Evolutionary conservation across 768 basidiomycete genomes (phyloP), one percentile per base, ranked within the genome.

Genomic region (Phlebiopsis gigantea): DNA sequence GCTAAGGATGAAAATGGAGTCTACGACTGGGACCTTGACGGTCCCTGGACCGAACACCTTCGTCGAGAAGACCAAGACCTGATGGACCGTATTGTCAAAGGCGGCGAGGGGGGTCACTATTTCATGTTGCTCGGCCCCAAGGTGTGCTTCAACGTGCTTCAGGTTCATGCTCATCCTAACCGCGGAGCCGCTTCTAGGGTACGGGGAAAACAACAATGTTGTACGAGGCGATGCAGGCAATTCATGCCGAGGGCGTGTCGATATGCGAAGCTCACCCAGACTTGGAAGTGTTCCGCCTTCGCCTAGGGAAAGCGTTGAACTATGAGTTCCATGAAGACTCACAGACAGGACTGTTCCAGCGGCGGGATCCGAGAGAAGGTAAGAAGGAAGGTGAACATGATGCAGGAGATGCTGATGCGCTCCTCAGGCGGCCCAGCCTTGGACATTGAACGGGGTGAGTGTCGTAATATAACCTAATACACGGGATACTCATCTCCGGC

Each of bases 291-390:
- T 92, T 95, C 73, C 79, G 87, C 55, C 77, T 93, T 41, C 34
- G 91, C 42, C 77, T 96, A 24, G 93, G 93, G 46, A 92, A 92
- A 69, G 85, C 89, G 10, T 72, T 93, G 42, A 90, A 93, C 63
- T 93, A 85, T 64, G 93, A 96, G 67, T 93, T 79, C 73, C 85
- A 88, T 59, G 89, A 90, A 71, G 88, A 90, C 66, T 86, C 84
- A 24, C 88, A 90, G 68, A 84, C 82, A 2, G 85, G 84, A 7
- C 70, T 95, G 21, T 93, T 93, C 72, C 88, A 90, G 65, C 72
- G 91, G 55, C 75, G 85, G 41, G 91, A 96, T 73, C 91, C 92
- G 17, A 72, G 86, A 66, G 91, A 94, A 78, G 90, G 82, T 78
- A 49, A 14, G 53, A 5, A 4, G 9, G 49, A 31, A 9, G n/a